These are phyloP conservation scores for Colletotrichum sp. DNA, from an alignment of 2,329 filamentous ascomycete species.

Conservation along the genomic window DNA sequence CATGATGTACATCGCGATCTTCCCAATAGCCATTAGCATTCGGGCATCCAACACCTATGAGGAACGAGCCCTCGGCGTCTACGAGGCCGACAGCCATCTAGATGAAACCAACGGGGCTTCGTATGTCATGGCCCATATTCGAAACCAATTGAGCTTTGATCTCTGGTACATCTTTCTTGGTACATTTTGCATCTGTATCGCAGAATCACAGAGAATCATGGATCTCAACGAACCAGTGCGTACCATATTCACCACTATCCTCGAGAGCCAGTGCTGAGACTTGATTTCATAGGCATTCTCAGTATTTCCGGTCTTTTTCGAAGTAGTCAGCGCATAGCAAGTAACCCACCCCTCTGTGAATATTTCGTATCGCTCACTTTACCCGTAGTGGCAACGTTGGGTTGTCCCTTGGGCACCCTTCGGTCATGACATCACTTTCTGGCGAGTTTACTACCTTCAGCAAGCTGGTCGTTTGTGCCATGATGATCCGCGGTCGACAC, in stretches of 20 bases:
- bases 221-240: slow-evolving; percentile 1
- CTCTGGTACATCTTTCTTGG: slow-evolving; percentile 46
- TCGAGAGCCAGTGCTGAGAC: neutral
- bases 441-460: slow-evolving; percentile 35
- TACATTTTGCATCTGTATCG: slow-evolving; percentile 38
- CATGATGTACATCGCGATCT: slow-evolving; percentile 71
- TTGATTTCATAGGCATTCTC: slow-evolving; percentile 29
- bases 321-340: slow-evolving; percentile 37
- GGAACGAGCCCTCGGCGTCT: slow-evolving; percentile 65
- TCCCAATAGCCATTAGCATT: slow-evolving; percentile 66
- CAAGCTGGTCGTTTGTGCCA: slow-evolving; percentile 40
- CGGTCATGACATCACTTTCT: slow-evolving; percentile 31
- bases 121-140: slow-evolving; percentile 38
- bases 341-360: neutral
- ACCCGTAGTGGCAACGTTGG: slow-evolving; percentile 37
- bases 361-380: neutral
- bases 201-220: neutral
- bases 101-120: slow-evolving; percentile 31
- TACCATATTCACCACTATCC: neutral
- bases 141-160: slow-evolving; percentile 44
- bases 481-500: slow-evolving; percentile 43
- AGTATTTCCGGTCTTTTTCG: slow-evolving; percentile 37
- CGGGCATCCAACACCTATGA: slow-evolving; percentile 66
- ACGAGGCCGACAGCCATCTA: slow-evolving; percentile 35
- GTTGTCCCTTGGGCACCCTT: slow-evolving; percentile 36